Evolutionary conservation across 2,329 filamentous ascomycete species (phyloP).

Genomic region (Hawksworthiomyces lignivorus): DNA sequence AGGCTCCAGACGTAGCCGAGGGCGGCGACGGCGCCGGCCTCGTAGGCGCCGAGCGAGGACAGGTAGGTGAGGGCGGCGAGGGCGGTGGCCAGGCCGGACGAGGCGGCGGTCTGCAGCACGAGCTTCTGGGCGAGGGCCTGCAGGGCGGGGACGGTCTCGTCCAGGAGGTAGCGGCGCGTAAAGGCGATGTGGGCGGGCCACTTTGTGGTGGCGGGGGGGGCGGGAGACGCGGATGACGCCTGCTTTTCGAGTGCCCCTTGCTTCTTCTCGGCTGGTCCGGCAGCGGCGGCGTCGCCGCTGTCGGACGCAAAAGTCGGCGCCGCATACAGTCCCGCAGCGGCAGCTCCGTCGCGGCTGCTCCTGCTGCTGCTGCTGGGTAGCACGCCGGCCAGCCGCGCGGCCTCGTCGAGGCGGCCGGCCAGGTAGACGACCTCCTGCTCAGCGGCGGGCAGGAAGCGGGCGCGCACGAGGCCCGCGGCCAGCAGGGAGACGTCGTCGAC

Average conservation of each 20-base stretch:
- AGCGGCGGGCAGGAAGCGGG: constrained; percentile 67
- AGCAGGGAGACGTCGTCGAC: constrained; percentile 88
- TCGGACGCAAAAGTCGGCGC: neutral
- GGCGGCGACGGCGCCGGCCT: constrained; percentile 54
- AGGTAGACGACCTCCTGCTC: constrained; percentile 80
- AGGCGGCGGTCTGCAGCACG: constrained; percentile 67
- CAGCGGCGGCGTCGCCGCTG: too few species aligned
- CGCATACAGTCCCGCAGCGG: constrained; percentile 14
- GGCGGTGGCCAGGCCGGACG: constrained; percentile 54
- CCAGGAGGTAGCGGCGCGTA: constrained; percentile 58
- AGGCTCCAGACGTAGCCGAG: constrained; percentile 54
- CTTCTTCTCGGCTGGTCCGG: too few species aligned
- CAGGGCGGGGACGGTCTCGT: constrained; percentile 60
- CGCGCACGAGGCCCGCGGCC: constrained; percentile 67
- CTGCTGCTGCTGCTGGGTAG: constrained; percentile 5
- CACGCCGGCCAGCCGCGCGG: constrained; percentile 11
- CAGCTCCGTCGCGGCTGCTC: too few species aligned
- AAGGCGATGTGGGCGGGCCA: constrained; percentile 72
- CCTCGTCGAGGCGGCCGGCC: constrained; percentile 50
- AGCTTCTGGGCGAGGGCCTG: constrained; percentile 67
- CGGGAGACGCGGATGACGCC: too few species aligned
- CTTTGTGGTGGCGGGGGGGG: constrained; percentile 22
- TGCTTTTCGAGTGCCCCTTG: too few species aligned
- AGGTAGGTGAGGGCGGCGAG: constrained; percentile 51
- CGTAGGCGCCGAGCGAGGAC: constrained; percentile 49